Evolutionary conservation across 768 basidiomycete genomes (phyloP).

Genomic region (Ramaria sp.): DNA sequence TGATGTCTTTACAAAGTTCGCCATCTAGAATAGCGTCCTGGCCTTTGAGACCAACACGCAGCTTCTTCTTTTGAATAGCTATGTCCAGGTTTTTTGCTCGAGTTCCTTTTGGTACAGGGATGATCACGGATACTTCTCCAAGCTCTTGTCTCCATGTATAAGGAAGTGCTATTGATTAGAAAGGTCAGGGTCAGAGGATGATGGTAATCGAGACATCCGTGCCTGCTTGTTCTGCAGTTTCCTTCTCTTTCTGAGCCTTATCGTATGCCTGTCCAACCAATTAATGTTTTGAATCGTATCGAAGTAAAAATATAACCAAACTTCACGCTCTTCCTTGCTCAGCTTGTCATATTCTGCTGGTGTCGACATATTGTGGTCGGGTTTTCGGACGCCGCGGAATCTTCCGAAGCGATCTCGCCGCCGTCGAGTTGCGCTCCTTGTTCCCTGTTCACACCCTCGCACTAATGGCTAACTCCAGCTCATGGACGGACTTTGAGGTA

Average conservation of each 20-base stretch:
- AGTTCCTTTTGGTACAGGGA: constrained; percentile 84
- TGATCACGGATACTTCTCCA: constrained; percentile 69
- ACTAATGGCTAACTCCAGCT: constrained; percentile 48
- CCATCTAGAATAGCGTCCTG: constrained; percentile 81
- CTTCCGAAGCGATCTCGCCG: background rate
- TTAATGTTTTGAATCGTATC: background rate
- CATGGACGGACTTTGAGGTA: constrained; percentile 71
- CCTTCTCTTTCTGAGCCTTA: constrained; percentile 52
- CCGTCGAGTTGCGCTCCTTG: background rate
- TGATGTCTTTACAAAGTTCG: constrained; percentile 86
- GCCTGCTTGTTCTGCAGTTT: constrained; percentile 80
- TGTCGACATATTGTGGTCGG: constrained; percentile 21
- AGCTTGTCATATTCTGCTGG: constrained; percentile 60
- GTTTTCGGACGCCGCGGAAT: constrained; percentile 2
- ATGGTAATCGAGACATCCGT: constrained; percentile 19
- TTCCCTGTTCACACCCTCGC: constrained; percentile 9
- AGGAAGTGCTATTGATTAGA: constrained; percentile 52
- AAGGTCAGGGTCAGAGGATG: constrained; percentile 14
- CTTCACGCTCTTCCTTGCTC: constrained; percentile 63
- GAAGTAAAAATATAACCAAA: background rate
- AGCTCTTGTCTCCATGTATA: constrained; percentile 90
- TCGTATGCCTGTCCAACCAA: constrained; percentile 32
- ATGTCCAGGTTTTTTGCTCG: constrained; percentile 67
- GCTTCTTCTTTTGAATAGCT: constrained; percentile 67
- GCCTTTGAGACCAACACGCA: constrained; percentile 78